Evolutionary conservation across 1,284 basidiomycete genomes (phyloP), one percentile per base, ranked within the genome.

Genomic region (Ganoderma multipileum): DNA sequence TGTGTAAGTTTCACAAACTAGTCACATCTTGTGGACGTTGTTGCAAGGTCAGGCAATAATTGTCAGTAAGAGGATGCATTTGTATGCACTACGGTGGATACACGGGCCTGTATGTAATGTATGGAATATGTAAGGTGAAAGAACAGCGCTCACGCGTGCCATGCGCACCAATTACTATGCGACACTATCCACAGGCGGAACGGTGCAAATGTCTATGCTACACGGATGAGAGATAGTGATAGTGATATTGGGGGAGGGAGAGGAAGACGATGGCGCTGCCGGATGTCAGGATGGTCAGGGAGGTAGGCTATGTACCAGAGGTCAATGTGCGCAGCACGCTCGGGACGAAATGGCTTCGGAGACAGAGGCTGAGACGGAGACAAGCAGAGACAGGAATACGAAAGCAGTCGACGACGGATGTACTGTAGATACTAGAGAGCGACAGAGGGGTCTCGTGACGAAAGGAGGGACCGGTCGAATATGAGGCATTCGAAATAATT

Each of bases 401-500:
- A 72, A 59, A 71, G 68, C 71, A 9, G 65, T 57, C 36, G 54
- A 69, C 64, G 65, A 71, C 59, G 26, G 52, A 55, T 60, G 39
- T 60, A 60, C 36, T 60, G 65, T 70, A 67, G 63, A 52, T 66
- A 67, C 63, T 39, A 55, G 66, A 69, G 66, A 70, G 71, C 67
- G 71, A 28, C n/a, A 50, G 28, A 55, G 42, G 47, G 54, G 42
- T 60, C 23, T 55, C 30, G 33, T 16, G 39, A 57, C 23, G 42
- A 57, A 23, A n/a, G 59, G 58, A 26, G 23, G 39, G 44, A n/a
- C 47, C 18, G 23, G 50, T 39, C 57, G 38, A 68, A 68, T 64
- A 69, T 30, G 33, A n/a, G 28, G 41, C 58, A 69, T 50, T 30
- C 41, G 30, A 61, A 61, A 63, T 58, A 66, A 64, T 64, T 55